Conservation (phyloP, 176 grass and related monocot species). For the Calamus simplicifolius region DNA sequence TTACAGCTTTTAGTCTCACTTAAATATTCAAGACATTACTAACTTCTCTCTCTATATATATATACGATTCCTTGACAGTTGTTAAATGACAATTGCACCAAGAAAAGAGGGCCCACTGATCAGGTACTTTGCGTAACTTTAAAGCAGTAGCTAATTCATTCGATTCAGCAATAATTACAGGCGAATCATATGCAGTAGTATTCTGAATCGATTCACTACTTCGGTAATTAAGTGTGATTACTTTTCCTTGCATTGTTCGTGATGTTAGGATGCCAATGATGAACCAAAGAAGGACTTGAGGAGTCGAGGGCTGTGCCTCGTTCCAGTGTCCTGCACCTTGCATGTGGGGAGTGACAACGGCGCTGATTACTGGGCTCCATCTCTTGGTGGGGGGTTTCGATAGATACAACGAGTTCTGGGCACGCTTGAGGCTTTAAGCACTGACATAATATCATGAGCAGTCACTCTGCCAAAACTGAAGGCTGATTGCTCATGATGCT, state of each 20-base stretch:
- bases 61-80: conserved; percentile 8
- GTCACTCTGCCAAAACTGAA: conserved; percentile 57
- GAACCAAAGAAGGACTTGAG: conserved; percentile 49
- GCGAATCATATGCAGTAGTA: background rate
- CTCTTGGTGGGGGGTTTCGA: conserved; percentile 15
- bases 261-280: conserved; percentile 10
- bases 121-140: conserved; percentile 42
- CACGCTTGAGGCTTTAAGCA: conserved; percentile 3
- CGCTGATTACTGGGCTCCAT: conserved; percentile 48
- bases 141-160: conserved; percentile 22
- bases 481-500: conserved; percentile 94
- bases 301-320: conserved; percentile 66
- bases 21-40: background rate
- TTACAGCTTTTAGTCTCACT: conserved; percentile 29
- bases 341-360: conserved; percentile 36
- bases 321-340: conserved; percentile 64
- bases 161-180: no score
- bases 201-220: background rate
- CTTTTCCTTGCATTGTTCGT: background rate
- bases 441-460: conserved; percentile 81
- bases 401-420: background rate
- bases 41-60: background rate
- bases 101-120: conserved; percentile 27
- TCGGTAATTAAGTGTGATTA: background rate
- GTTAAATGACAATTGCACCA: conserved; percentile 15